Evolutionary conservation across 768 basidiomycete species (phyloP).

Genomic region (Mycena amicta): DNA sequence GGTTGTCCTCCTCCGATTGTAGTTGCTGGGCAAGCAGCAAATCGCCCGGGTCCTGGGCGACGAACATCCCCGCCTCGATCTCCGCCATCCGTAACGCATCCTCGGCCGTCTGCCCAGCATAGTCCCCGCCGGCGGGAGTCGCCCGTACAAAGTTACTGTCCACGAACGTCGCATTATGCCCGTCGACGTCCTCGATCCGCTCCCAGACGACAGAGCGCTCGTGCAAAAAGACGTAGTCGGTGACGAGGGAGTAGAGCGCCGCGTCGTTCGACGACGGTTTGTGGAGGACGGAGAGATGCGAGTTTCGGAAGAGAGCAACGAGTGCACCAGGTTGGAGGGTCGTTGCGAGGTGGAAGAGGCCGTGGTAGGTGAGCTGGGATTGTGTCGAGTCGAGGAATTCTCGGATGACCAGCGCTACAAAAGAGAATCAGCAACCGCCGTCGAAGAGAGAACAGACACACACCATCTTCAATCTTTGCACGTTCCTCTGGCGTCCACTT

Average conservation of each 20-base stretch:
- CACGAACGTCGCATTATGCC: conserved; percentile 74
- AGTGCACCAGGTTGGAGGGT: conserved; percentile 53
- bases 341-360: conserved; percentile 78
- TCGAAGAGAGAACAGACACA: conserved; percentile 23
- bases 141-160: conserved; percentile 68
- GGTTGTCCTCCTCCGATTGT: conserved; percentile 78
- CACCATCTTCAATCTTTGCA: conserved; percentile 72
- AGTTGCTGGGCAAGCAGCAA: conserved; percentile 72
- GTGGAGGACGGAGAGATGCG: conserved; percentile 87
- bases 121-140: conserved; percentile 78
- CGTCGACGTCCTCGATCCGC: conserved; percentile 85
- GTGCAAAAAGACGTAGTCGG: conserved; percentile 77
- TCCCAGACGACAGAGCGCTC: conserved; percentile 91
- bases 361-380: conserved; percentile 88
- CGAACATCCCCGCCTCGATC: conserved; percentile 40
- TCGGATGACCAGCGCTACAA: conserved; percentile 64
- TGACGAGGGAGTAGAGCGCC: conserved; percentile 79
- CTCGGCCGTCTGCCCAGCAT: conserved; percentile 72
- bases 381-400: conserved; percentile 69
- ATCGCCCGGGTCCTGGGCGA: conserved; percentile 55
- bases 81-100: conserved; percentile 56
- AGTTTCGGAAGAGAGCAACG: conserved; percentile 91
- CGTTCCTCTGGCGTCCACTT: conserved; percentile 56
- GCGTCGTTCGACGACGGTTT: conserved; percentile 46
- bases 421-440: no score